Percentiles rank a stretch among this genome's conserved stretches.
Evolutionary conservation across 495 filamentous ascomycete genomes (phyloP).

Genomic region (Terfezia claveryi): DNA sequence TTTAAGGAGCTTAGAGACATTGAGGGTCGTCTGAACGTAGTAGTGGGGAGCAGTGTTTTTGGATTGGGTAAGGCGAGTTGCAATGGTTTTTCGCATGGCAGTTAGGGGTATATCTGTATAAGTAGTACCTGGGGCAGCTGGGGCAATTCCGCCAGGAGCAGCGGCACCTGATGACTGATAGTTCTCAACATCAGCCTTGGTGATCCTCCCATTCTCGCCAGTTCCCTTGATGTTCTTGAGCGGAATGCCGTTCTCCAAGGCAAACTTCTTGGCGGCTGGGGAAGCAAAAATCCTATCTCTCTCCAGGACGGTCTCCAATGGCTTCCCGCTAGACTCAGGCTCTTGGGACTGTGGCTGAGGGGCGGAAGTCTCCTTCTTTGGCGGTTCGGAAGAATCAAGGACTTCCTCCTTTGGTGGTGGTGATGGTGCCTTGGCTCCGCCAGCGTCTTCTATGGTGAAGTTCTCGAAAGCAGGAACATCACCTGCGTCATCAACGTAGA

Average conservation of each 20-base stretch:
- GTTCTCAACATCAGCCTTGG: conserved; percentile 84
- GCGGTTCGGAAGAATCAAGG: conserved; percentile 34
- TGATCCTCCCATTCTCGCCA: conserved; percentile 68
- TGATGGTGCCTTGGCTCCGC: conserved; percentile 48
- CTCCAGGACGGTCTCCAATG: conserved; percentile 61
- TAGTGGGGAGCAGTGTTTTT: conserved; percentile 89
- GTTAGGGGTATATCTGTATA: conserved; percentile 71
- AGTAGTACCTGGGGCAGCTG: conserved; percentile 33
- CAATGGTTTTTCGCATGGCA: conserved; percentile 97
- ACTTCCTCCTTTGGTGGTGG: conserved; percentile 42
- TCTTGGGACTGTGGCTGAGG: conserved; percentile 29
- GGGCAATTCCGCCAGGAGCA: conserved; percentile 20
- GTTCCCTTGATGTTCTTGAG: conserved; percentile 68
- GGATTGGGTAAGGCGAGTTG: conserved; percentile 71
- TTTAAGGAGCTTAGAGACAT: conserved; percentile 83
- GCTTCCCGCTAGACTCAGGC: conserved; percentile 50
- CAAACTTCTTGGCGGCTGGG: conserved; percentile 56
- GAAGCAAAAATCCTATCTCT: conserved; percentile 37
- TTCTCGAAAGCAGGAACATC: conserved; percentile 71
- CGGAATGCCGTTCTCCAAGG: conserved; percentile 65
- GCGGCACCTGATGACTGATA: conserved; percentile 29
- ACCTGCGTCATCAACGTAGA: conserved; percentile 75
- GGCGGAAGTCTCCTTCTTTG: conserved; percentile 28
- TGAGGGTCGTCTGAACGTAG: conserved; percentile 74
- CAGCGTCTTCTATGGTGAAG: conserved; percentile 76